Percentiles rank a stretch among this genome's conserved stretches.
These are phyloP conservation scores for Trypanosoma congolense DNA, from an alignment of 208 protist species.

Conservation along the genomic window DNA sequence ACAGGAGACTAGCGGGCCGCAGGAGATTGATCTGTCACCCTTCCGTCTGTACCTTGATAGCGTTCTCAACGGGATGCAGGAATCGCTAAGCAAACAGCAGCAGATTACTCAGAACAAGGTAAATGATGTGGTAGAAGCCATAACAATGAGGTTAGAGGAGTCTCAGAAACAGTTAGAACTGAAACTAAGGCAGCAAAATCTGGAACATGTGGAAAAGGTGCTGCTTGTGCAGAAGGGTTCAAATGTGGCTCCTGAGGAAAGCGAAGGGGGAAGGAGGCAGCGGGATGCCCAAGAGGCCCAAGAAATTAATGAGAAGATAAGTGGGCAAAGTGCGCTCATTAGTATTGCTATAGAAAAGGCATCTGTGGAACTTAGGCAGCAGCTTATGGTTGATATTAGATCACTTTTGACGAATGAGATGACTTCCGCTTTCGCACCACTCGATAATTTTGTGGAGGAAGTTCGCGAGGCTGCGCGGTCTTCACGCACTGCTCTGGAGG, in stretches of 20 bases:
- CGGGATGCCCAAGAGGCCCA: neutral
- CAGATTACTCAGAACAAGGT: constrained; percentile 19
- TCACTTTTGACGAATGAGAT: constrained; percentile 10
- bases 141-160: constrained; percentile 12
- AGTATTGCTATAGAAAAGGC: neutral
- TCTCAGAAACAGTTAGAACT: constrained; percentile 12
- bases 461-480: constrained; percentile 13
- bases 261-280: neutral
- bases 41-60: constrained; percentile 81
- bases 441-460: constrained; percentile 14
- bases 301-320: neutral
- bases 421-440: constrained; percentile 8
- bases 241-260: neutral
- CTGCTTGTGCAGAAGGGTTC: neutral
- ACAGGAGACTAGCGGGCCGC: constrained; percentile 48
- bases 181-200: neutral
- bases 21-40: constrained; percentile 68
- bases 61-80: constrained; percentile 52
- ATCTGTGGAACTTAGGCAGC: constrained; percentile 1
- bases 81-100: constrained; percentile 29
- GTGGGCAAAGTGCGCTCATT: neutral
- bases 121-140: constrained; percentile 10
- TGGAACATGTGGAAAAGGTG: constrained; percentile 6
- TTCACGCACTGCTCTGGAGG: constrained; percentile 10
- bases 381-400: constrained; percentile 15